phyloP scores from a whole-genome alignment of 2,329 filamentous ascomycete species.

The Ascochyta koolunga region DNA sequence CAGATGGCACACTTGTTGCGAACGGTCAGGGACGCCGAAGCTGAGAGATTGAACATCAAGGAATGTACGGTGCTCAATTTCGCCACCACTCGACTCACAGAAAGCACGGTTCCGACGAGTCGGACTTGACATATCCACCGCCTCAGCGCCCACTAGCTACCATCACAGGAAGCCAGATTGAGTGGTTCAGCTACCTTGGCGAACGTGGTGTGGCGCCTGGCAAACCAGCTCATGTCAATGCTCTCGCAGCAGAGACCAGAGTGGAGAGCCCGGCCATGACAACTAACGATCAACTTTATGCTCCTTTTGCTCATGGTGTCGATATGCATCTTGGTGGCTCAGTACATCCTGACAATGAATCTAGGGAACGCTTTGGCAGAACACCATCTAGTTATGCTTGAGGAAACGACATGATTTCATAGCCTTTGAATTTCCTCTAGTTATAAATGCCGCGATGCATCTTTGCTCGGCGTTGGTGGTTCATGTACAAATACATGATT shows the following conservation, averaged over 20 bases:
- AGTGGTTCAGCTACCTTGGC: conserved; percentile 23
- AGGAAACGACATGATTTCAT: background rate
- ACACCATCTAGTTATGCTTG: conserved; percentile 21
- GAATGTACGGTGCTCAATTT: conserved; percentile 19
- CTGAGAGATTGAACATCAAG: conserved; percentile 3
- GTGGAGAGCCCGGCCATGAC: conserved; percentile 21
- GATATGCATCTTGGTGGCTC: conserved; percentile 22
- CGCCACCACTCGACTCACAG: conserved; percentile 9
- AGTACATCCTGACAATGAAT: conserved; percentile 15
- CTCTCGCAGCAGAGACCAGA: conserved; percentile 10
- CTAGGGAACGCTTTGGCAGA: conserved; percentile 13
- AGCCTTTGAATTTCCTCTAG: too few species aligned
- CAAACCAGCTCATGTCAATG: conserved; percentile 8
- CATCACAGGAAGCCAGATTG: conserved; percentile 18
- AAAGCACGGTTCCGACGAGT: conserved; percentile 17
- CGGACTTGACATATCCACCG: conserved; percentile 1
- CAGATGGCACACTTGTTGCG: conserved; percentile 10
- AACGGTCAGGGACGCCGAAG: conserved; percentile 19
- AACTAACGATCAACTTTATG: conserved; percentile 22
- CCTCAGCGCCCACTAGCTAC: conserved; percentile 15
- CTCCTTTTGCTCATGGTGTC: conserved; percentile 17
- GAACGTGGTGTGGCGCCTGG: conserved; percentile 13
- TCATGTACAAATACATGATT: too few species aligned
- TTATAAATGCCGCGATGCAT: too few species aligned
- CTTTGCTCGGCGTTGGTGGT: too few species aligned